These are phyloP conservation scores for Corchorus capsularis DNA, from an alignment of 345 rosid genomes.

Conservation along the genomic window DNA sequence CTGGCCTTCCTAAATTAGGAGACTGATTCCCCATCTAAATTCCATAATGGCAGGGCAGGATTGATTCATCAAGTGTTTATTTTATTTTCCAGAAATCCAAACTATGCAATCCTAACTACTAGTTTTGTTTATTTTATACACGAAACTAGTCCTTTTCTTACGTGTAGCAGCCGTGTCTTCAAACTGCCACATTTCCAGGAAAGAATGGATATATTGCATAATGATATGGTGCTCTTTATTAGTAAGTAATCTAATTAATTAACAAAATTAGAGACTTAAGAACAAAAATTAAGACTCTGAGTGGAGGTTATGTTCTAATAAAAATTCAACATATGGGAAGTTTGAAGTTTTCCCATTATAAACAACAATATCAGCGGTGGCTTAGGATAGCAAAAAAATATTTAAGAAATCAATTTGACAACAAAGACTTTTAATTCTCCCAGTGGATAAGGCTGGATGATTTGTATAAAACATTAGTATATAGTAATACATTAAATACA, in stretches of 20 bases:
- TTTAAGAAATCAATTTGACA: neutral
- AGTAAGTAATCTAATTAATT: neutral
- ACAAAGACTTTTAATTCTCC: neutral
- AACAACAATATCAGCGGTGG: neutral
- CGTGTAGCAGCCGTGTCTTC: neutral
- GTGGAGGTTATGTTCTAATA: too few species aligned
- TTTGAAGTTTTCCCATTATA: neutral
- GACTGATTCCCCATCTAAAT: neutral
- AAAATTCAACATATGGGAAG: too few species aligned
- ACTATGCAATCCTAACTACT: too few species aligned
- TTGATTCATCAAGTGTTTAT: neutral
- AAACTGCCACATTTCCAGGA: neutral
- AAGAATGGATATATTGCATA: neutral
- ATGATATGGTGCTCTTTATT: neutral
- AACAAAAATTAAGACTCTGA: too few species aligned
- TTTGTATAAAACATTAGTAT: neutral
- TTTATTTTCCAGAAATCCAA: too few species aligned
- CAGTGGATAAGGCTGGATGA: slow-evolving; percentile 2
- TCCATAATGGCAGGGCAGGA: neutral
- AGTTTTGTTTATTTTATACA: too few species aligned
- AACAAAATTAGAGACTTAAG: neutral
- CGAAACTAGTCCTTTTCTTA: too few species aligned
- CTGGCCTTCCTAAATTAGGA: neutral
- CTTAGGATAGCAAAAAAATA: neutral
- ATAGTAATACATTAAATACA: neutral